Conservation (phyloP, 2,329 filamentous ascomycete species). For the Penicillium sp. region DNA sequence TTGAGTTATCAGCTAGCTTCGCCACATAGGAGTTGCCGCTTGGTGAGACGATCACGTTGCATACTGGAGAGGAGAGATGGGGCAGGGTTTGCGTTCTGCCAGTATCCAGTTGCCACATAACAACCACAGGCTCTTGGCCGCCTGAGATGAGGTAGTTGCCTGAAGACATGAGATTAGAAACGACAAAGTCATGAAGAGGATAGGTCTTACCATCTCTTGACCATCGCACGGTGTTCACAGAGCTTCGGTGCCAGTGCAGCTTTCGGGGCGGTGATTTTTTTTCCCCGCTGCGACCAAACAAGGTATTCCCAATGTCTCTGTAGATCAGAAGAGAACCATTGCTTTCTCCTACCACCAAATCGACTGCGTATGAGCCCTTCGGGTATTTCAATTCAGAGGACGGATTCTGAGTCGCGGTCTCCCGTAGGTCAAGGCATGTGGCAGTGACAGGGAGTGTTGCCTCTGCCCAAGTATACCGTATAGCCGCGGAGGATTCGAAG, state of each 20-base stretch:
- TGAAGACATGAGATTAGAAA: too few species aligned
- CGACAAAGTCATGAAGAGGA: background rate
- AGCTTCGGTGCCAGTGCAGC: conserved; percentile 86
- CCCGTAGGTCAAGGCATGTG: conserved; percentile 63
- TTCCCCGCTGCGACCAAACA: conserved; percentile 24
- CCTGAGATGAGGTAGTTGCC: conserved; percentile 93
- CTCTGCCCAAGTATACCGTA: conserved; percentile 55
- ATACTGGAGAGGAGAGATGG: conserved; percentile 82
- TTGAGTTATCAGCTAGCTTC: conserved; percentile 85
- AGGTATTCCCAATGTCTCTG: conserved; percentile 60
- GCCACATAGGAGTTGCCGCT: conserved; percentile 77
- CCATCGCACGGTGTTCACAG: conserved; percentile 84
- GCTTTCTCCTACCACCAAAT: conserved; percentile 73
- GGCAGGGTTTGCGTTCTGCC: conserved; percentile 78
- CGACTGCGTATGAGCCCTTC: conserved; percentile 51
- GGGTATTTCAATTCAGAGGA: conserved; percentile 19
- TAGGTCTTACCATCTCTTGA: conserved; percentile 71
- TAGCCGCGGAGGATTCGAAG: conserved; percentile 36
- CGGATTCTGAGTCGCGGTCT: conserved; percentile 27
- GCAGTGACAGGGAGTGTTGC: conserved; percentile 59
- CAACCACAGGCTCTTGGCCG: conserved; percentile 81
- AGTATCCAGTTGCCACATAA: conserved; percentile 91
- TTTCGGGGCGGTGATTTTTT: conserved; percentile 55
- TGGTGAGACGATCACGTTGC: conserved; percentile 78
- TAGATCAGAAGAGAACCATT: conserved; percentile 80